These are phyloP conservation scores for Trypanosoma scelopori DNA, from an alignment of 208 protist species.

Conservation along the genomic window DNA sequence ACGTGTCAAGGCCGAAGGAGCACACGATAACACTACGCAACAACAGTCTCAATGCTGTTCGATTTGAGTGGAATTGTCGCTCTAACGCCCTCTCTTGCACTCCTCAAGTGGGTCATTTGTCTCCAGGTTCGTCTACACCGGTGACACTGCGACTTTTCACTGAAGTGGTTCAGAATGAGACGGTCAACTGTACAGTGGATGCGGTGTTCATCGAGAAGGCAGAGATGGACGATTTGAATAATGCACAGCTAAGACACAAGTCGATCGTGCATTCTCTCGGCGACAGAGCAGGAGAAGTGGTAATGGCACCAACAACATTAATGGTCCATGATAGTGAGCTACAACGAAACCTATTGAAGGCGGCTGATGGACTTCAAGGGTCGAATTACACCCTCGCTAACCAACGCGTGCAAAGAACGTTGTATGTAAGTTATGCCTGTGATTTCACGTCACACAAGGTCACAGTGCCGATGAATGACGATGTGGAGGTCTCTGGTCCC, in stretches of 20 bases:
- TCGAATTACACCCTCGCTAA: conserved; percentile 51
- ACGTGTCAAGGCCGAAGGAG: conserved; percentile 55
- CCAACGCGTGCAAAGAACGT: conserved; percentile 45
- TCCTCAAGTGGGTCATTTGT: conserved; percentile 64
- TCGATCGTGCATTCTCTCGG: conserved; percentile 37
- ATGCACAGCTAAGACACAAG: conserved; percentile 52
- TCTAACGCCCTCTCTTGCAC: conserved; percentile 18
- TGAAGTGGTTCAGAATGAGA: conserved; percentile 26
- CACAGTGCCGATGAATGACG: conserved; percentile 34
- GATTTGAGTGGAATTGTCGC: conserved; percentile 78
- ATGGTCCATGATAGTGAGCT: conserved; percentile 17
- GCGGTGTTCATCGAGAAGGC: conserved; percentile 33
- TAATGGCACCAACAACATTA: conserved; percentile 10
- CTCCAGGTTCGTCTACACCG: conserved; percentile 38
- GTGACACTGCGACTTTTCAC: conserved; percentile 49
- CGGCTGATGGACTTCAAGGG: conserved; percentile 76
- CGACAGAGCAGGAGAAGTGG: conserved; percentile 30
- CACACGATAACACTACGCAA: conserved; percentile 85
- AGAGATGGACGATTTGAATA: conserved; percentile 64
- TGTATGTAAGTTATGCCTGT: conserved; percentile 71
- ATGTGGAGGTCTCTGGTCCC: conserved; percentile 22
- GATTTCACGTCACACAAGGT: conserved; percentile 63
- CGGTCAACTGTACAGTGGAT: conserved; percentile 26
- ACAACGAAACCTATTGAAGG: conserved; percentile 65
- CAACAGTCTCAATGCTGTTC: conserved; percentile 59